phyloP scores from a whole-genome alignment of 495 filamentous ascomycete genomes.

The Cladorrhinum samala region DNA sequence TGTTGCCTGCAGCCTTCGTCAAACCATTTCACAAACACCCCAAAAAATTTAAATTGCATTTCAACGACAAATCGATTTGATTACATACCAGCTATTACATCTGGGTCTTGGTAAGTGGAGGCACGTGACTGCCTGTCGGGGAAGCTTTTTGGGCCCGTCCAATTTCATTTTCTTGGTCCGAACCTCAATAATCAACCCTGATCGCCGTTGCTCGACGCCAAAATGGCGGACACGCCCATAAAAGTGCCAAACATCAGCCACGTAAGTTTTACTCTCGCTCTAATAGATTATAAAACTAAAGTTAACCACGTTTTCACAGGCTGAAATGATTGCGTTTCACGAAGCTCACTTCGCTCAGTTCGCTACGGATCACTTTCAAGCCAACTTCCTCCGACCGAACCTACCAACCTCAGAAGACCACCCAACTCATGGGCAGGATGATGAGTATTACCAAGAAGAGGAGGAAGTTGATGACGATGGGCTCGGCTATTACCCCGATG shows the following conservation, averaged over 20 bases:
- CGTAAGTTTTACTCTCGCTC: slow-evolving; percentile 31
- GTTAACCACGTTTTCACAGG: slow-evolving; percentile 42
- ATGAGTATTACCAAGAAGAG: slow-evolving; percentile 28
- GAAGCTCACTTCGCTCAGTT: slow-evolving; percentile 51
- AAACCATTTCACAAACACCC: too few relatives aligned
- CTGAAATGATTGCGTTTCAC: slow-evolving; percentile 69
- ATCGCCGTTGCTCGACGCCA: slow-evolving; percentile 11
- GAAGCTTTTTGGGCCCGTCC: not conserved
- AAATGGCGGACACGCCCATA: slow-evolving; percentile 22
- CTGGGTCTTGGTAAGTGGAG: not conserved
- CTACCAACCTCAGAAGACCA: slow-evolving; percentile 7
- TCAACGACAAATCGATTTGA: too few relatives aligned
- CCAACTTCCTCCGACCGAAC: slow-evolving; percentile 38
- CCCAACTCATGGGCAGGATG: slow-evolving; percentile 6
- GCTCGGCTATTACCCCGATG: slow-evolving; percentile 84
- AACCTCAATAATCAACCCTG: slow-evolving; percentile 1
- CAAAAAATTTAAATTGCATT: too few relatives aligned
- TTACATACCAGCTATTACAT: too few relatives aligned
- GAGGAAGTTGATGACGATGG: slow-evolving; percentile 52
- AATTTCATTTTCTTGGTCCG: not conserved
- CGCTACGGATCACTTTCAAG: slow-evolving; percentile 41
- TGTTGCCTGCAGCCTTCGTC: too few relatives aligned
- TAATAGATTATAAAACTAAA: slow-evolving; percentile 2
- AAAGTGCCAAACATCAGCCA: slow-evolving; percentile 41
- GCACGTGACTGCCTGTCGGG: slow-evolving; percentile 18